A percentile compares a stretch with the other conserved stretches of the same genome.
Evolutionary conservation across 352 stramenopile genomes (phyloP).

Genomic region (Pythium rhizo-oryzae): DNA sequence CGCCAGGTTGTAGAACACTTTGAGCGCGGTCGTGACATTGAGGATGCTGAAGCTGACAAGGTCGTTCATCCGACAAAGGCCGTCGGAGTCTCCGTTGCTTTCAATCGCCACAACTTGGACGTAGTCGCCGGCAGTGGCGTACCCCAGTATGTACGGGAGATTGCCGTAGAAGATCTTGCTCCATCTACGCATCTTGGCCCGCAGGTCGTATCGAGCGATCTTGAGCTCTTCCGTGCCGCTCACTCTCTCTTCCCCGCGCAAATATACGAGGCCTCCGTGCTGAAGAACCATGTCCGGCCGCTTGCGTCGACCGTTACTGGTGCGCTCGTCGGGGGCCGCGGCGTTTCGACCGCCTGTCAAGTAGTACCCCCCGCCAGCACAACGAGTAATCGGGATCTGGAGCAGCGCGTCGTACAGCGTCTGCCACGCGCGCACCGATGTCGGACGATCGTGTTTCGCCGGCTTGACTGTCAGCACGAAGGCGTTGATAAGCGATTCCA

Average conservation of each 20-base stretch:
- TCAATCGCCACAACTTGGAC: slow-evolving; percentile 20
- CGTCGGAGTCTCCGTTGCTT: slow-evolving; percentile 3
- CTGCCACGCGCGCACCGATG: neutral
- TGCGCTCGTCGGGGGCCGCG: neutral
- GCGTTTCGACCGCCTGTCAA: neutral
- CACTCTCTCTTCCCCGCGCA: slow-evolving; percentile 11
- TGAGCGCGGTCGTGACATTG: neutral
- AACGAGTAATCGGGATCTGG: neutral
- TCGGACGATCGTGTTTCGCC: too few relatives aligned
- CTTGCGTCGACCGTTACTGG: neutral
- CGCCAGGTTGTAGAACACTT: neutral
- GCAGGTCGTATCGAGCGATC: neutral
- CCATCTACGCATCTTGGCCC: slow-evolving; percentile 15
- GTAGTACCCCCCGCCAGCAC: neutral
- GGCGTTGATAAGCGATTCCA: neutral
- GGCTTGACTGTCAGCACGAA: neutral
- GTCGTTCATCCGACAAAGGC: neutral
- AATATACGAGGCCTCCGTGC: slow-evolving; percentile 1
- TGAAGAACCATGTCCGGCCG: neutral
- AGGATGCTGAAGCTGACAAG: neutral
- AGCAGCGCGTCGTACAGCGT: neutral
- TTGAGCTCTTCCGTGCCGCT: neutral
- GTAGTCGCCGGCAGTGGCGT: slow-evolving; percentile 9
- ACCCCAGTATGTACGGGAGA: slow-evolving; percentile 23
- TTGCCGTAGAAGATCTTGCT: slow-evolving; percentile 12